Evolutionary conservation across 1,284 basidiomycete genomes (phyloP).

Genomic region (Malassezia furfur): DNA sequence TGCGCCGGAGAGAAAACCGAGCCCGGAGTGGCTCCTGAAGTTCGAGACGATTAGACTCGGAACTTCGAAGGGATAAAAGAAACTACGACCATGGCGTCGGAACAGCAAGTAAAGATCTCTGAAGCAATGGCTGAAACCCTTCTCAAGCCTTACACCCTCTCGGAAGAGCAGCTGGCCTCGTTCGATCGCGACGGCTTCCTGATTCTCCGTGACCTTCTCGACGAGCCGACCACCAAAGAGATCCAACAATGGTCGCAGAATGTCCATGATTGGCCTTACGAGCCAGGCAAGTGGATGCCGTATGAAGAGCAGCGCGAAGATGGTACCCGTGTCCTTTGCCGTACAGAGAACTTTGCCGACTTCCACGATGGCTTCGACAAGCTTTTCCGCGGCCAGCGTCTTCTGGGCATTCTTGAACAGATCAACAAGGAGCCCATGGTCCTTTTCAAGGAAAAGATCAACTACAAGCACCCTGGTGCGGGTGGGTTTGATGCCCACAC

Average conservation of each 20-base stretch:
- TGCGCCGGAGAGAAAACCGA: slow-evolving; percentile 2
- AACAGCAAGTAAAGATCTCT: background rate
- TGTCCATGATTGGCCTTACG: slow-evolving; percentile 38
- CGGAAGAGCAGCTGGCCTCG: slow-evolving; percentile 6
- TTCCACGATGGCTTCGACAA: slow-evolving; percentile 33
- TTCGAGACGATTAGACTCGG: background rate
- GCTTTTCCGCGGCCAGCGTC: slow-evolving; percentile 31
- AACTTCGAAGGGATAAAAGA: too few species aligned
- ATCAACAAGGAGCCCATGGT: slow-evolving; percentile 37
- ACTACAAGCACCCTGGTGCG: slow-evolving; percentile 42
- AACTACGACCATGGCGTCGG: background rate
- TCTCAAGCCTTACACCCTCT: background rate
- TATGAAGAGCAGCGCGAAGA: slow-evolving; percentile 38
- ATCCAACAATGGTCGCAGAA: slow-evolving; percentile 35
- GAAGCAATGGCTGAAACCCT: background rate
- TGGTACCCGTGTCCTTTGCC: slow-evolving; percentile 34
- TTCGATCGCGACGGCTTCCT: slow-evolving; percentile 10
- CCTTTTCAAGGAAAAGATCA: slow-evolving; percentile 48
- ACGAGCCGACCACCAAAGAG: background rate
- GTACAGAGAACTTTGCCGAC: slow-evolving; percentile 36
- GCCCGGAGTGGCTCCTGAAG: background rate
- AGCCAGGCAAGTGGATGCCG: slow-evolving; percentile 39
- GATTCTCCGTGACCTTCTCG: slow-evolving; percentile 11
- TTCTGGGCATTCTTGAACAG: slow-evolving; percentile 26
- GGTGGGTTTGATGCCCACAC: slow-evolving; percentile 47